Conservation (phyloP, 192 early-diverging fungal genomes). For the Coemansia sp. region DNA sequence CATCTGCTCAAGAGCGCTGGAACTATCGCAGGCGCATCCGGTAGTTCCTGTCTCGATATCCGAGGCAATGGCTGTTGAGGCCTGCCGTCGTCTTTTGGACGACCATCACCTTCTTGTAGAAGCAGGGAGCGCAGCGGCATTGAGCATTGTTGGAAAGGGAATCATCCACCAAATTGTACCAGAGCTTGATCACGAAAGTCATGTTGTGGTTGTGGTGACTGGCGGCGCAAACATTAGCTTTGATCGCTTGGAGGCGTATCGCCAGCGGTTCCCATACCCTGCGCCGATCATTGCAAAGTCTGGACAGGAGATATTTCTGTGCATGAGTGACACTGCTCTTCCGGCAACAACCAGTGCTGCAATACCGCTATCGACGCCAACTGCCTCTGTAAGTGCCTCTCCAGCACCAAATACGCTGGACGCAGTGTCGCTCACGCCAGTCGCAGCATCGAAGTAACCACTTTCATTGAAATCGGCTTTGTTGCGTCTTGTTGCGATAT, state of each 20-base stretch:
- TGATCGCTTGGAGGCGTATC: slow-evolving; percentile 58
- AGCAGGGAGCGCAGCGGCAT: slow-evolving; percentile 61
- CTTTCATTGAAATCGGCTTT: neutral
- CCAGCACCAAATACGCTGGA: neutral
- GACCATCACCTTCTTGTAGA: slow-evolving; percentile 57
- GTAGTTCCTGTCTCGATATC: slow-evolving; percentile 25
- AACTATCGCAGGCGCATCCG: slow-evolving; percentile 25
- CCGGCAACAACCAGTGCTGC: neutral
- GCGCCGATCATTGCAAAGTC: slow-evolving; percentile 70
- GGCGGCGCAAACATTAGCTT: slow-evolving; percentile 69
- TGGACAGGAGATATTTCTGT: slow-evolving; percentile 65
- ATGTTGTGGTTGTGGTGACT: slow-evolving; percentile 69
- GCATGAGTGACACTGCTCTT: slow-evolving; percentile 36
- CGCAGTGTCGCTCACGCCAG: neutral
- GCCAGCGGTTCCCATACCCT: slow-evolving; percentile 58
- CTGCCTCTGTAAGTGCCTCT: slow-evolving; percentile 3
- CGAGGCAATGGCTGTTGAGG: slow-evolving; percentile 57
- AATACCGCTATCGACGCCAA: neutral
- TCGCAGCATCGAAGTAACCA: neutral
- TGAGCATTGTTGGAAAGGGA: slow-evolving; percentile 62
- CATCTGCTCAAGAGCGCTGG: slow-evolving; percentile 19
- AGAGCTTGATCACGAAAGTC: slow-evolving; percentile 51
- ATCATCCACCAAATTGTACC: slow-evolving; percentile 65
- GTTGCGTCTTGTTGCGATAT: too few relatives aligned
- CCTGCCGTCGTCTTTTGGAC: slow-evolving; percentile 39